Base-by-base conservation (phyloP, 2,329 filamentous ascomycete genomes). In the Hawksworthiomyces lignivorus region DNA sequence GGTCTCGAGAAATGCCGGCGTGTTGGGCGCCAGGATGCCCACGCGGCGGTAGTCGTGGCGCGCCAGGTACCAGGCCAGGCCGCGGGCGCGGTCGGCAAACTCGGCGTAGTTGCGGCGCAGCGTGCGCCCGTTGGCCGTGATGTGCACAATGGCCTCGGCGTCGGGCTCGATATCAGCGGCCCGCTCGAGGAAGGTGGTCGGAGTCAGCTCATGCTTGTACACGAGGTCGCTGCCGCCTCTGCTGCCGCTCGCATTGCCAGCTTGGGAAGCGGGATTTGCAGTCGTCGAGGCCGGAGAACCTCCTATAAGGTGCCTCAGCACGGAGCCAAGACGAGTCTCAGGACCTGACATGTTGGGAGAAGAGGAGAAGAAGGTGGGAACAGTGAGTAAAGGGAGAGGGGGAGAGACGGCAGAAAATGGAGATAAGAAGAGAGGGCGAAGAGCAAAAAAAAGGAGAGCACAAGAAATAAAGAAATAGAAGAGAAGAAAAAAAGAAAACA, bases 11-110 rank as follows among this genome's bases (percentile, higher is more conserved):
- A 97, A 97, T 0, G 89, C 89, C 0, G 92, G 92, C 1, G 92
- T 98, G 59, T 98, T 98, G 4, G 92, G 86, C 8, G 80, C 82
- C 10, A 98, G 70, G 36, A 98, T 82, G 7, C 92, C 92, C 6
- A 97, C 84, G 46, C 85, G 75, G 54, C 78, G 82, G 55, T 78
- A 80, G 5, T 75, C 73, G 56, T 85, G 77, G 60, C 85, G 86
- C 52, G 76, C 75, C 43, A 98, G 60, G 59, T 84, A 97, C 63
- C 94, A 97, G 12, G 88, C 89, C 15, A 98, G 68, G 1, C 90
- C 92, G 31, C 86, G 70, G 4, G 89, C 86, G 32, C 92, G 85
- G 56, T 95, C 86, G 14, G 92, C 85, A 45, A 88, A 80, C 55
- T 92, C 82, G 44, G 71, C 69, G 59, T 98, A 98, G 3, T 77